These are phyloP conservation scores for Aspergillus chevalieri DNA, from an alignment of 2,329 filamentous ascomycete species.

Conservation along the genomic window DNA sequence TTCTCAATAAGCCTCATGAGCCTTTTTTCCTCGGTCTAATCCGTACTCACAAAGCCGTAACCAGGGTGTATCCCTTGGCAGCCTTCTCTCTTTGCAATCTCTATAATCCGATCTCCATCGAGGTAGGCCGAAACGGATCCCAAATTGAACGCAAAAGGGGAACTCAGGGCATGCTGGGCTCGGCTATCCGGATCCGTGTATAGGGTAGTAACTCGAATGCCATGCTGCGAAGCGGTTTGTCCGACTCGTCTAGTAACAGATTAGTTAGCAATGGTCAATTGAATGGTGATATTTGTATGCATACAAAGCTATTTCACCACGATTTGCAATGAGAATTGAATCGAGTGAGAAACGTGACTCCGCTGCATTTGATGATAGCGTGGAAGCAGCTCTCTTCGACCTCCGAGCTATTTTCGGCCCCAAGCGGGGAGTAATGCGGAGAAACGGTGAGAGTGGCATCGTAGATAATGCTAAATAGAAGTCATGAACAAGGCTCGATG, in stretches of 20 bases:
- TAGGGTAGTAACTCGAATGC: conserved; percentile 86
- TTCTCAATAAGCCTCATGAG: neutral
- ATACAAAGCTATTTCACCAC: conserved; percentile 86
- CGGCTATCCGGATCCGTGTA: conserved; percentile 87
- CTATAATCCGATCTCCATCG: conserved; percentile 87
- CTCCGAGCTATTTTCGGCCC: conserved; percentile 23
- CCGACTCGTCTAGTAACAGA: conserved; percentile 61
- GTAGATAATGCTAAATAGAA: neutral
- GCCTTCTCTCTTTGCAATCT: conserved; percentile 74
- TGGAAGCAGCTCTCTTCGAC: conserved; percentile 25
- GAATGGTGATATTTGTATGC: neutral
- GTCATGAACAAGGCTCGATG: neutral
- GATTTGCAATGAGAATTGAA: conserved; percentile 91
- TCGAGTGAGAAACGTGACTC: conserved; percentile 43
- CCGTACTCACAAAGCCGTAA: conserved; percentile 66
- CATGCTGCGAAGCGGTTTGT: conserved; percentile 77
- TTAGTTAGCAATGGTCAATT: conserved; percentile 3
- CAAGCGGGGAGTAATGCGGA: conserved; percentile 35
- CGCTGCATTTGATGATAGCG: conserved; percentile 17
- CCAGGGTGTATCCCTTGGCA: conserved; percentile 92
- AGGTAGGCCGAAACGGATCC: conserved; percentile 81
- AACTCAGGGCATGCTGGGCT: conserved; percentile 82
- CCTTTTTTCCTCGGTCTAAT: neutral
- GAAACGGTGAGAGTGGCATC: conserved; percentile 35
- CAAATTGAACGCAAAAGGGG: conserved; percentile 75